Evolutionary conservation across 805 yeast species (phyloP).

Genomic region (Candida piceae): DNA sequence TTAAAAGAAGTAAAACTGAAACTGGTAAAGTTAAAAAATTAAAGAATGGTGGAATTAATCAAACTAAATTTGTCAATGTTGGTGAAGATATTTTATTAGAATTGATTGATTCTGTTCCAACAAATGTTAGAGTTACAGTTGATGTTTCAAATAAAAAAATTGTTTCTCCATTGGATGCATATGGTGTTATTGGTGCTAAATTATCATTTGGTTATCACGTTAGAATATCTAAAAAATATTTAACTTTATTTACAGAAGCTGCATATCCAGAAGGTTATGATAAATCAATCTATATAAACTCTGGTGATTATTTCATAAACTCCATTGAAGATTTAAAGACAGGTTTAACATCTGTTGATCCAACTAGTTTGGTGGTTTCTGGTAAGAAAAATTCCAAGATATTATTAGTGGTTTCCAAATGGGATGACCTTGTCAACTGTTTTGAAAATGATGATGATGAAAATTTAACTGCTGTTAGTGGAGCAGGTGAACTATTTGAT

Average conservation of each 20-base stretch:
- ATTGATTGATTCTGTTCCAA: slow-evolving; percentile 62
- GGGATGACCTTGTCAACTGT: slow-evolving; percentile 49
- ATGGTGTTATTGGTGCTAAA: slow-evolving; percentile 56
- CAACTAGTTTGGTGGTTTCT: slow-evolving; percentile 1
- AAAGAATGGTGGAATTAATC: slow-evolving; percentile 37
- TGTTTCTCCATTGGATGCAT: slow-evolving; percentile 69
- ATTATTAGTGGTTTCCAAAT: slow-evolving; percentile 59
- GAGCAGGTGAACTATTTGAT: slow-evolving; percentile 65
- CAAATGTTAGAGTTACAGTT: slow-evolving; percentile 76
- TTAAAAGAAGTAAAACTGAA: slow-evolving; percentile 32
- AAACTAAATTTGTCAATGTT: slow-evolving; percentile 72
- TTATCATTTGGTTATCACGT: slow-evolving; percentile 71
- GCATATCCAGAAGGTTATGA: slow-evolving; percentile 64
- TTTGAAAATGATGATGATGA: slow-evolving; percentile 45
- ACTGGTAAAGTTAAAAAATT: slow-evolving; percentile 37
- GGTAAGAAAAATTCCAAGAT: slow-evolving; percentile 22
- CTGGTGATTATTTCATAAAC: slow-evolving; percentile 57
- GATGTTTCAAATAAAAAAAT: slow-evolving; percentile 56
- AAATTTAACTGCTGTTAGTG: slow-evolving; percentile 47
- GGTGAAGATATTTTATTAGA: slow-evolving; percentile 61
- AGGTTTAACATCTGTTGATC: slow-evolving; percentile 1
- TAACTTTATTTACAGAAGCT: slow-evolving; percentile 66
- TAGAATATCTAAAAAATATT: slow-evolving; percentile 56
- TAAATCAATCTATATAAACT: slow-evolving; percentile 56
- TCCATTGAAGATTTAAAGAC: slow-evolving; percentile 11